Conservation (phyloP, 345 rosid genomes). For the Orychophragmus violaceus region DNA sequence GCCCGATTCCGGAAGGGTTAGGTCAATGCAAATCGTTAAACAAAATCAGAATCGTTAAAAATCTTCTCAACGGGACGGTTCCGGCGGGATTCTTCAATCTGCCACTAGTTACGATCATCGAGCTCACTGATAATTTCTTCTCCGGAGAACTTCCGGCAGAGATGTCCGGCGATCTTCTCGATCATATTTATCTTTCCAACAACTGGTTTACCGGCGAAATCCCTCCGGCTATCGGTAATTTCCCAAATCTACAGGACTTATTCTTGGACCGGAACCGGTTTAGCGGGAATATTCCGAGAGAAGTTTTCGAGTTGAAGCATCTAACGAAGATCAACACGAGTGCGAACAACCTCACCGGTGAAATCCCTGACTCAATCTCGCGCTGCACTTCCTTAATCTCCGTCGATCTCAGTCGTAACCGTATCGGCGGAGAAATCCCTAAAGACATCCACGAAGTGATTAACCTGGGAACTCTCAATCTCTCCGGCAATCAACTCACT, state of each 20-base stretch:
- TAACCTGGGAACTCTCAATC: slow-evolving; percentile 54
- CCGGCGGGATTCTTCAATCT: slow-evolving; percentile 67
- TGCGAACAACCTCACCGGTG: slow-evolving; percentile 54
- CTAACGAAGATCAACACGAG: slow-evolving; percentile 48
- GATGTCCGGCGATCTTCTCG: slow-evolving; percentile 50
- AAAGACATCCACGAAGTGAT: slow-evolving; percentile 36
- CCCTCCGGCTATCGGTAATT: slow-evolving; percentile 59
- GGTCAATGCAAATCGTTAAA: slow-evolving; percentile 63
- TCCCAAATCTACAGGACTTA: slow-evolving; percentile 37
- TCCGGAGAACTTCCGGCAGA: slow-evolving; percentile 63
- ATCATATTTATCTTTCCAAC: slow-evolving; percentile 41
- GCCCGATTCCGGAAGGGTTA: slow-evolving; percentile 58
- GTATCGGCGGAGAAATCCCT: slow-evolving; percentile 58
- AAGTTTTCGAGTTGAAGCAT: slow-evolving; percentile 43
- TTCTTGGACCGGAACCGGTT: slow-evolving; percentile 50
- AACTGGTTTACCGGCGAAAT: slow-evolving; percentile 59
- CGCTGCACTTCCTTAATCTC: slow-evolving; percentile 41
- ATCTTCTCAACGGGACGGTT: slow-evolving; percentile 52
- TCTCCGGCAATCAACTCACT: slow-evolving; percentile 59
- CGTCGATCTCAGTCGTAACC: slow-evolving; percentile 66
- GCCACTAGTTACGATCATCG: slow-evolving; percentile 42
- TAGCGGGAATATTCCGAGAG: slow-evolving; percentile 49
- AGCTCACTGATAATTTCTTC: slow-evolving; percentile 54
- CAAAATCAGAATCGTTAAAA: slow-evolving; percentile 47
- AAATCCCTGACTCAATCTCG: slow-evolving; percentile 50